Percentiles rank a stretch among this genome's conserved stretches.
Evolutionary conservation across 345 rosid genomes (phyloP).

Genomic region (Syzygium jambos): DNA sequence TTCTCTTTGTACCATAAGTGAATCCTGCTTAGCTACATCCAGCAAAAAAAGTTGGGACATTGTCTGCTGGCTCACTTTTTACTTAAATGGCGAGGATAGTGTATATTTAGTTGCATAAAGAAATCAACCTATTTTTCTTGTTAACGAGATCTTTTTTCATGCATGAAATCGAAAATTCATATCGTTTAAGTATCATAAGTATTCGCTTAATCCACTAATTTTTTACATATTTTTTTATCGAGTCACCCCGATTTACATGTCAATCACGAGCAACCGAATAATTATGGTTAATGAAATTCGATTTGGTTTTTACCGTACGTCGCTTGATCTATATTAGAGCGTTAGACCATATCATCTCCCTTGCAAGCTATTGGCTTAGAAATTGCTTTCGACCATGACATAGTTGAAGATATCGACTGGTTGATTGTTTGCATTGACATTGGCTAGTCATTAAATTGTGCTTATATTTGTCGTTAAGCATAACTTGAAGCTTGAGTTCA

Average conservation of each 20-base stretch:
- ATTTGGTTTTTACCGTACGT: fast-evolving
- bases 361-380: neutral
- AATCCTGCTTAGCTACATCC: neutral
- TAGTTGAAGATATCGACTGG: neutral
- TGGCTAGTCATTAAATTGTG: neutral
- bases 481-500: neutral
- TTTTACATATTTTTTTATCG: neutral
- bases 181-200: neutral
- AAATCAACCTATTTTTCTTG: neutral
- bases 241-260: neutral
- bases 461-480: neutral
- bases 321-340: neutral
- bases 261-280: neutral
- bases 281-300: neutral
- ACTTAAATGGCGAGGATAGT: neutral
- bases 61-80: neutral
- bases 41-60: neutral
- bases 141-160: neutral
- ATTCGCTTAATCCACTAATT: neutral
- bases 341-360: neutral
- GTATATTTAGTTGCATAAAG: neutral
- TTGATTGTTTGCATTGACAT: neutral
- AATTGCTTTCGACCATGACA: neutral
- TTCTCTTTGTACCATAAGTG: neutral
- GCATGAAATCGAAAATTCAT: neutral